Percentiles rank a stretch among this genome's conserved stretches.
Conservation (phyloP, 306 rosid species). For the Hippophae gyantsensis region DNA sequence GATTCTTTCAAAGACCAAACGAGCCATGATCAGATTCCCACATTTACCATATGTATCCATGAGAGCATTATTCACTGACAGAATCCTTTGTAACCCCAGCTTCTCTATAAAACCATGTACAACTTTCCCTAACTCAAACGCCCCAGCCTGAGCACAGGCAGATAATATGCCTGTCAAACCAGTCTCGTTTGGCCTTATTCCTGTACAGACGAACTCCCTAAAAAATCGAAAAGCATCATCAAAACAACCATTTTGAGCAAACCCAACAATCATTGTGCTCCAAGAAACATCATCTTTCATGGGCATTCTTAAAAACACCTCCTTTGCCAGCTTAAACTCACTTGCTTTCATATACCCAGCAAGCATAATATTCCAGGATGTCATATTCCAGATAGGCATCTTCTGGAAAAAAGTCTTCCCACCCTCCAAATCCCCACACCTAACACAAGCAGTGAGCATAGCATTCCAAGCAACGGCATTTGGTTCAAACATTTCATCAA, state of each 20-base stretch:
- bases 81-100: constrained; percentile 50
- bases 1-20: constrained; percentile 53
- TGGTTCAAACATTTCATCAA: constrained; percentile 66
- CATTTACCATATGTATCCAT: constrained; percentile 62
- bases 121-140: constrained; percentile 61
- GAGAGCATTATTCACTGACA: constrained; percentile 65
- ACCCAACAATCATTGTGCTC: constrained; percentile 87
- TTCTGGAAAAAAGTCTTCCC: constrained; percentile 31
- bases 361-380: constrained; percentile 74
- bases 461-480: constrained; percentile 84
- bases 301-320: constrained; percentile 49
- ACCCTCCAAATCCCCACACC: constrained; percentile 46
- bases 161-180: constrained; percentile 75
- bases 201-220: constrained; percentile 39
- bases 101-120: constrained; percentile 60
- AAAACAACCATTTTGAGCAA: constrained; percentile 52
- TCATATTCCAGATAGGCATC: constrained; percentile 59
- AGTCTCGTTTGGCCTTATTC: constrained; percentile 57
- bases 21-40: constrained; percentile 62
- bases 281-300: constrained; percentile 65
- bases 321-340: constrained; percentile 54
- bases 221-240: constrained; percentile 63
- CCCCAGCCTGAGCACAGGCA: constrained; percentile 81
- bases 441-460: constrained; percentile 47
- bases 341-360: constrained; percentile 60